Base-by-base conservation (phyloP, 23 red algal genomes). In the Gracilariopsis chorda region DNA sequence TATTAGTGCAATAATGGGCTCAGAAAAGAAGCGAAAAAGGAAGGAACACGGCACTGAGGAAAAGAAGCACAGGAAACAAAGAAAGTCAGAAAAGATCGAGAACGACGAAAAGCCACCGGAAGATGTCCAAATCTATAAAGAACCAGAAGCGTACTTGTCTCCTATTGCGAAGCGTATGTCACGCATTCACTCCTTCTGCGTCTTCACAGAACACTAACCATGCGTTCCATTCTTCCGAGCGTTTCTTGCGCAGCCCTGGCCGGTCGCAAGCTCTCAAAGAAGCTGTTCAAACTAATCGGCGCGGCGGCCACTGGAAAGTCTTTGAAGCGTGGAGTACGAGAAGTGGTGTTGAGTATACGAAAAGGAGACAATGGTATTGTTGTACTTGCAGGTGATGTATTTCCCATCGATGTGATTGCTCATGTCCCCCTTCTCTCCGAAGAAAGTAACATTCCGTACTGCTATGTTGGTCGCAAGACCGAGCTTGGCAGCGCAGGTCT, bases 351-450 rank as follows among this genome's bases (percentile, higher is more conserved):
- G 29, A 28, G 60, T 14, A 78, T 99, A 12, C 90, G 97, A 14
- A 94, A 94, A 60, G 30, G 78, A n/a, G 85, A 93, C 30, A 90
- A 82, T 30, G 95, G 95, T 27, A 55, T 92, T 7, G 89, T 93
- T 65, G 60, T 99, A 20, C 63, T 99, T 51, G 97, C 93, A 39
- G 97, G 88, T 20, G 93, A 99, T 92, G 93, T 99, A 12, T 83
- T 71, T 62, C 97, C 97, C 20, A 69, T 95, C 28, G 97, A 99
- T 25, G 97, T 99, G 13, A 96, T 96, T 25, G 59, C 90, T 6
- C 93, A 96, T 58, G 45, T 99, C 24, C 97, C 97, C 42, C 47
- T 99, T 7, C 51, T 95, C 8, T 96, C 90, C 77, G 97, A 99
- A 69, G 97, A 99, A 17, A 88, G 90, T 25, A 78, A 83, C 69